These are phyloP conservation scores for Cladobotryum protrusum DNA, from an alignment of 2,329 filamentous ascomycete species.

Conservation along the genomic window DNA sequence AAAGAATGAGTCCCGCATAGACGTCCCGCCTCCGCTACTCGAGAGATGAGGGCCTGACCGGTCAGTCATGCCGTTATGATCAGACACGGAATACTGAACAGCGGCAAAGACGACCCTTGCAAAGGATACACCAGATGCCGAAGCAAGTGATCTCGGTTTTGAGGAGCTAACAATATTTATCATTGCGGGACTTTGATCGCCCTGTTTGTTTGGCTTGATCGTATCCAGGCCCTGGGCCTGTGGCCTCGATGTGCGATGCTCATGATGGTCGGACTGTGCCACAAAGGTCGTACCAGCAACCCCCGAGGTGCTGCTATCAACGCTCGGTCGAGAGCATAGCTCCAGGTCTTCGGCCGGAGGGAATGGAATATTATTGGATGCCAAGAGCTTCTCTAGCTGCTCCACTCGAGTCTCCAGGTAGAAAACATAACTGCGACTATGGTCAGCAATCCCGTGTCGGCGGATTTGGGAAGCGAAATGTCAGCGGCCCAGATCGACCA, in stretches of 20 bases:
- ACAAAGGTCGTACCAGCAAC: constrained; percentile 27
- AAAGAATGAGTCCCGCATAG: constrained; percentile 94
- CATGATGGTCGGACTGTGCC: constrained; percentile 26
- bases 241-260: constrained; percentile 19
- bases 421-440: constrained; percentile 68
- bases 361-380: constrained; percentile 62
- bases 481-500: constrained; percentile 21
- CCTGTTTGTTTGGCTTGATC: constrained; percentile 29
- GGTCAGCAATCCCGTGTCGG: constrained; percentile 15
- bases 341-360: constrained; percentile 67
- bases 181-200: constrained; percentile 40
- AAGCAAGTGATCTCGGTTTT: constrained; percentile 75
- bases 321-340: constrained; percentile 45
- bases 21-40: constrained; percentile 50
- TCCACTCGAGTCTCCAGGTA: constrained; percentile 84
- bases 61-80: constrained; percentile 45
- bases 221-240: constrained; percentile 26
- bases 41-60: constrained; percentile 16
- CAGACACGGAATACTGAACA: constrained; percentile 65
- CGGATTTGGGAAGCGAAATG: no score
- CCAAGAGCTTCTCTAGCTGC: constrained; percentile 73
- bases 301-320: constrained; percentile 28
- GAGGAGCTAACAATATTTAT: constrained; percentile 71
- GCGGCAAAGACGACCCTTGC: constrained; percentile 90
- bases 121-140: constrained; percentile 87